A percentile compares a stretch with the other conserved stretches of the same genome.
These are phyloP conservation scores for Hypoxylon cercidicola DNA, from an alignment of 495 filamentous ascomycete species.

Conservation along the genomic window DNA sequence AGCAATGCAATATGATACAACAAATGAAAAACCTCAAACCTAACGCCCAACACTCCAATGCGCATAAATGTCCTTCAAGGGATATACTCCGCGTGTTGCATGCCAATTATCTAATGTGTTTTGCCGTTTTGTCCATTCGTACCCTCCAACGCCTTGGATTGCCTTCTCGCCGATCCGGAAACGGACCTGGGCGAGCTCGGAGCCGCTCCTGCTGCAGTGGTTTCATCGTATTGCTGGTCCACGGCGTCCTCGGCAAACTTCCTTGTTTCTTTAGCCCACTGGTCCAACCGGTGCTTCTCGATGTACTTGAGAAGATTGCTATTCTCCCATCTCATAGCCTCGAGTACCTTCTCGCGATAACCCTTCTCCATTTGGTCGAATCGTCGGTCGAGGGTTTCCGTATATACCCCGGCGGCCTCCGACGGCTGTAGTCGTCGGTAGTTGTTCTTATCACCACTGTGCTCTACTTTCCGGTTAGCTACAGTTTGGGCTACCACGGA, in stretches of 20 bases:
- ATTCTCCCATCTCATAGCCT: slow-evolving; percentile 66
- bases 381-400: slow-evolving; percentile 62
- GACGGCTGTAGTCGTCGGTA: slow-evolving; percentile 54
- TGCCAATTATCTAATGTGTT: slow-evolving; percentile 34
- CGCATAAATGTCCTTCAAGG: slow-evolving; percentile 25
- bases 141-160: slow-evolving; percentile 33
- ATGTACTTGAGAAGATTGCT: slow-evolving; percentile 60
- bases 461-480: slow-evolving; percentile 32
- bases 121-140: slow-evolving; percentile 45
- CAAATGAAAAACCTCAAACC: slow-evolving; percentile 23
- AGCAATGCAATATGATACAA: slow-evolving; percentile 40
- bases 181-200: slow-evolving; percentile 25
- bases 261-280: slow-evolving; percentile 67
- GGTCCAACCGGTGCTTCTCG: slow-evolving; percentile 67
- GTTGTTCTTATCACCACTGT: slow-evolving; percentile 27
- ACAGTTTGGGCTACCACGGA: slow-evolving; percentile 5
- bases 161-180: slow-evolving; percentile 17
- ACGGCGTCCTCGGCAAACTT: slow-evolving; percentile 50
- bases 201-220: slow-evolving; percentile 35
- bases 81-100: background rate
- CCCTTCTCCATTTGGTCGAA: slow-evolving; percentile 59
- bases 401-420: slow-evolving; percentile 63
- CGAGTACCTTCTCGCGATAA: slow-evolving; percentile 61
- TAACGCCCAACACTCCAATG: slow-evolving; percentile 18
- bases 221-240: slow-evolving; percentile 43